These are phyloP conservation scores for Hypoxylon intermedium DNA, from an alignment of 495 filamentous ascomycete species.

Conservation along the genomic window DNA sequence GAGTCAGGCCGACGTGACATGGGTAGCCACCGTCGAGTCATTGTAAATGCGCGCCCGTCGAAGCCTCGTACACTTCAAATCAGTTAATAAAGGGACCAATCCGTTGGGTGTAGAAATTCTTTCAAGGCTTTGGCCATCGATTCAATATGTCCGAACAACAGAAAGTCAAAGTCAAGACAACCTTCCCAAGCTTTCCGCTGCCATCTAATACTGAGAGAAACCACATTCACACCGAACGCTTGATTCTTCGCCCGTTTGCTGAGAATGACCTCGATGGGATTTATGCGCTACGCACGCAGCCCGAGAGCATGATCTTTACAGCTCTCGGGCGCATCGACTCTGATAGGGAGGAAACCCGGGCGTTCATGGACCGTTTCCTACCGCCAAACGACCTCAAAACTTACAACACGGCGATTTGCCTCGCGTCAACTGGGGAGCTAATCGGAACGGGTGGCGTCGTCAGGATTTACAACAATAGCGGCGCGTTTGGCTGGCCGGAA, in stretches of 20 bases:
- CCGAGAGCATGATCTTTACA: conserved; percentile 60
- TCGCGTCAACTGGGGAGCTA: conserved; percentile 34
- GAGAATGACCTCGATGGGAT: conserved; percentile 49
- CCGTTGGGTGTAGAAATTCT: no score
- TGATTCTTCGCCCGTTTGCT: conserved; percentile 51
- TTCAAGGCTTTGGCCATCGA: background rate
- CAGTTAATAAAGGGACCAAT: no score
- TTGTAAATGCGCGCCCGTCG: no score
- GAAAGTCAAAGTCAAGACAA: conserved; percentile 45
- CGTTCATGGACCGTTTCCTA: conserved; percentile 42
- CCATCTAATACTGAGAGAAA: conserved; percentile 38
- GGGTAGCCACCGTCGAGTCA: conserved; percentile 7
- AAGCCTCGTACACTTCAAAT: no score
- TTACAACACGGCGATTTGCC: conserved; percentile 43
- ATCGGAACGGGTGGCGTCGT: conserved; percentile 40
- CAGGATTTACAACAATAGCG: background rate
- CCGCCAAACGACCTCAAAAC: conserved; percentile 44
- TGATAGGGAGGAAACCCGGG: conserved; percentile 48
- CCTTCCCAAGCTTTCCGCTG: conserved; percentile 42
- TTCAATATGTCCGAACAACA: conserved; percentile 12
- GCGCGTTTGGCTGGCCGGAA: conserved; percentile 42
- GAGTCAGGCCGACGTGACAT: no score
- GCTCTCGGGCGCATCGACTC: conserved; percentile 44
- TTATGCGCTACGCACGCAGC: conserved; percentile 53
- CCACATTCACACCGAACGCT: conserved; percentile 50